phyloP scores from a whole-genome alignment of 768 basidiomycete genomes.

The Leucosporidium scottii region DNA sequence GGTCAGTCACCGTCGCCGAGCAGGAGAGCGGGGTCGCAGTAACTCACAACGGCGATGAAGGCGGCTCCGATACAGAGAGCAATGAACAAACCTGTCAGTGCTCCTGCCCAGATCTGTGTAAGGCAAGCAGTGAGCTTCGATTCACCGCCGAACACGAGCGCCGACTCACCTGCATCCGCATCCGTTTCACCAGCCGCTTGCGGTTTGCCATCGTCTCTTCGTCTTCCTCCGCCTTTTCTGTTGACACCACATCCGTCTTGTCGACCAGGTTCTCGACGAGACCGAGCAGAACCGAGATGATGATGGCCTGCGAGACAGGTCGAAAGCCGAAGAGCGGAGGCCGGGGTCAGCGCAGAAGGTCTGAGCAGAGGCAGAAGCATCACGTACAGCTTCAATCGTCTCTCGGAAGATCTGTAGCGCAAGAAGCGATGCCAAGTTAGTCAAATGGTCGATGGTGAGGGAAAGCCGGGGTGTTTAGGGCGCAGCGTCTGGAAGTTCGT shows the following conservation, averaged over 20 bases:
- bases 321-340: background rate
- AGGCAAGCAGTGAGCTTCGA: slow-evolving; percentile 29
- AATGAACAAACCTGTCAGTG: slow-evolving; percentile 64
- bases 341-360: slow-evolving; percentile 37
- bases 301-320: slow-evolving; percentile 49
- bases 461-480: background rate
- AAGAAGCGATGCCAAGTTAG: background rate
- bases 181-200: slow-evolving; percentile 1
- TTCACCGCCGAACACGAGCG: background rate
- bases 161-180: background rate
- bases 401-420: slow-evolving; percentile 44
- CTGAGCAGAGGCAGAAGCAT: slow-evolving; percentile 62
- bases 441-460: background rate
- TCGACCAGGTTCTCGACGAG: slow-evolving; percentile 77
- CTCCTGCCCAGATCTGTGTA: slow-evolving; percentile 37
- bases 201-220: slow-evolving; percentile 7
- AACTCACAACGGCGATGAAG: slow-evolving; percentile 52
- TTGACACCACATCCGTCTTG: no score
- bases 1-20: slow-evolving; percentile 40
- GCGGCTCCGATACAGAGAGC: slow-evolving; percentile 67
- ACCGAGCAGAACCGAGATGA: slow-evolving; percentile 82
- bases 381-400: slow-evolving; percentile 84
- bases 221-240: background rate
- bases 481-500: no score
- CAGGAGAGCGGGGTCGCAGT: slow-evolving; percentile 46